Evolutionary conservation across 2,329 filamentous ascomycete species (phyloP), one percentile per base, ranked within the genome.

Genomic region (Exophiala mesophila): DNA sequence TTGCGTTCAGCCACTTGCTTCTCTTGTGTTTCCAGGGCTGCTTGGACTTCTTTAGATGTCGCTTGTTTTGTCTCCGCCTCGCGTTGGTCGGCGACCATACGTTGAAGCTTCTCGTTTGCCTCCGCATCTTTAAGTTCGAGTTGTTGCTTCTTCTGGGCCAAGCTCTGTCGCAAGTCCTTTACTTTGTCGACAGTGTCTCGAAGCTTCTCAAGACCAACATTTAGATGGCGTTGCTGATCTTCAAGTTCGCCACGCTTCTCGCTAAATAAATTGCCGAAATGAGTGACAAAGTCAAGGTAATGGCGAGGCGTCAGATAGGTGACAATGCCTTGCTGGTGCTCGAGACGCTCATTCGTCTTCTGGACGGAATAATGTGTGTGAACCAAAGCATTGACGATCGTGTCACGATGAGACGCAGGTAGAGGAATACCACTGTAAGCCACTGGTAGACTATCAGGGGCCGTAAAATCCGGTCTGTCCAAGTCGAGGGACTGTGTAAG

Each of bases 221-320:
- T 98, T 50, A 99, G 74, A 76, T 99, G 92, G 20, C 92, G 85
- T 62, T 99, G 92, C 64, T 99, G 92, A 63, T 99, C 92, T 65
- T 99, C 92, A 1, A 99, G 77, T 60, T 98, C 92, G 63, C 97
- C 92, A 8, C 94, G 85, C 72, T 99, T 98, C 66, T 98, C 92
- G 50, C 89, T 94, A 69, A 97, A 97, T 5, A 99, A 74, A 64
- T 86, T 92, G 64, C 96, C 89, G 62, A 96, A 99, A 61, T 99
- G 92, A 28, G 88, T 87, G 45, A 98, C 90, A 58, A 98, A 98
- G 63, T 98, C 94, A 38, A 99, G 72, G 72, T 95, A 99, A 65
- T 99, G 92, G 33, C 92, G 83, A 33, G 92, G 92, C 8, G 94
- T 98, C 43, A 98, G 79, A 71, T 86, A 97, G 1, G 92, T 97